Conservation (phyloP, 352 stramenopile genomes). For the Pythium dissimile region DNA sequence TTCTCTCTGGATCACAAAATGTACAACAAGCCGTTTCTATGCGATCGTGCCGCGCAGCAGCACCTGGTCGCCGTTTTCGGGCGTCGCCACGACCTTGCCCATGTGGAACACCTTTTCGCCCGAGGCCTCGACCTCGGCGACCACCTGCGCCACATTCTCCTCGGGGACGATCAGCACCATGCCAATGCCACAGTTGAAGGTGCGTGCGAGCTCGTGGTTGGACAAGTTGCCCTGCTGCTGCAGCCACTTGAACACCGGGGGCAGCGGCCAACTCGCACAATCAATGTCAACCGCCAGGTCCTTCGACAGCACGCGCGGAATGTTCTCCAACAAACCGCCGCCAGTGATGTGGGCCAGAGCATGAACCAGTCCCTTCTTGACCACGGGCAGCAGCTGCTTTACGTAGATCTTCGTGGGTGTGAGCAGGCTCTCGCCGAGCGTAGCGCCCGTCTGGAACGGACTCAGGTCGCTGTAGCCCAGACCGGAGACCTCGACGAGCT, state of each 20-base stretch:
- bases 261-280: conserved; percentile 86
- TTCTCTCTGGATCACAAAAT: no score
- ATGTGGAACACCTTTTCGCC: conserved; percentile 91
- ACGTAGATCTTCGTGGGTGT: conserved; percentile 98
- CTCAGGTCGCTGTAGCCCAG: conserved; percentile 73
- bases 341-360: conserved; percentile 98
- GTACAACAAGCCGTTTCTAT: conserved; percentile 22
- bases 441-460: conserved; percentile 77
- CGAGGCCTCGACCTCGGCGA: conserved; percentile 69
- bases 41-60: conserved; percentile 71
- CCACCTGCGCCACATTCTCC: conserved; percentile 87
- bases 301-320: conserved; percentile 94
- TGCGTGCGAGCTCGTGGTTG: conserved; percentile 94
- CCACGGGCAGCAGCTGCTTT: conserved; percentile 78
- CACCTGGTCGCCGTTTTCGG: conserved; percentile 75
- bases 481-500: conserved; percentile 92
- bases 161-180: conserved; percentile 96
- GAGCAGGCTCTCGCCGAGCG: conserved; percentile 93
- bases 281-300: conserved; percentile 93
- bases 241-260: conserved; percentile 98
- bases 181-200: conserved; percentile 99
- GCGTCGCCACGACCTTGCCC: conserved; percentile 68
- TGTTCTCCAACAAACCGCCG: conserved; percentile 97
- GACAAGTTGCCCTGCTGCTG: conserved; percentile 90
- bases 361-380: conserved; percentile 83